A percentile compares a stretch with the other conserved stretches of the same genome.
phyloP scores from a whole-genome alignment of 225 moss, liverwort and hornwort species.

The Pseudisothecium myosuroides region DNA sequence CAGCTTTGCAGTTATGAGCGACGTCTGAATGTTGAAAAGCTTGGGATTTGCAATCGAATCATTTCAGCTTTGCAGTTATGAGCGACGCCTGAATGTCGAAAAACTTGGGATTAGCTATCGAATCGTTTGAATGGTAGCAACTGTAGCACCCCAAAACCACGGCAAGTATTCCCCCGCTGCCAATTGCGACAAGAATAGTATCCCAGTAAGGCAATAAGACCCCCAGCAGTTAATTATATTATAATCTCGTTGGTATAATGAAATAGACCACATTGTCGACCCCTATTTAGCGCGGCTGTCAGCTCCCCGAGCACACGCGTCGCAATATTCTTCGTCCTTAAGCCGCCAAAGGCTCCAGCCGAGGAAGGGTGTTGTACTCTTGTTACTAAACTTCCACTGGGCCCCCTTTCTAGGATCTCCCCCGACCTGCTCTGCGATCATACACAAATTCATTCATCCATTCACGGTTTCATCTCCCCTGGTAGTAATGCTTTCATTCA shows the following conservation, averaged over 20 bases:
- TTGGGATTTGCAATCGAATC: not conserved
- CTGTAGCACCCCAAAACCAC: not conserved
- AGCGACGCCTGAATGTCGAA: not conserved
- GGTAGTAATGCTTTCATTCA: not conserved
- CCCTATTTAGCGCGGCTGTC: constrained; percentile 2
- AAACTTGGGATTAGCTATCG: not conserved
- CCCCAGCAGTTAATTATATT: not conserved
- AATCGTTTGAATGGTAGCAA: not conserved
- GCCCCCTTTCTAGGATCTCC: constrained; percentile 10
- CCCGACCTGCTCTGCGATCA: not conserved
- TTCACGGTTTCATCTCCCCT: not conserved
- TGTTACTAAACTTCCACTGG: not conserved
- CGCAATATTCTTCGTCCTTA: not conserved
- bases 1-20: not conserved
- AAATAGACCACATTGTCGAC: not conserved
- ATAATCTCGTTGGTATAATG: not conserved
- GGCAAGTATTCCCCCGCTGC: not conserved
- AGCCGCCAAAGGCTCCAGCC: not conserved
- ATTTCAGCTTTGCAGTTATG: not conserved
- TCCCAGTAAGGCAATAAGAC: not conserved
- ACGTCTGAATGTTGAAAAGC: not conserved
- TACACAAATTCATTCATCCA: not conserved
- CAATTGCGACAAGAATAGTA: not conserved
- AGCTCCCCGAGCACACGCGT: not conserved
- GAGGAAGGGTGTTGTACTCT: not conserved